Percentiles rank a stretch among this genome's conserved stretches.
Evolutionary conservation across 2,329 filamentous ascomycete genomes (phyloP).

Genomic region (Epichloe hybrida): DNA sequence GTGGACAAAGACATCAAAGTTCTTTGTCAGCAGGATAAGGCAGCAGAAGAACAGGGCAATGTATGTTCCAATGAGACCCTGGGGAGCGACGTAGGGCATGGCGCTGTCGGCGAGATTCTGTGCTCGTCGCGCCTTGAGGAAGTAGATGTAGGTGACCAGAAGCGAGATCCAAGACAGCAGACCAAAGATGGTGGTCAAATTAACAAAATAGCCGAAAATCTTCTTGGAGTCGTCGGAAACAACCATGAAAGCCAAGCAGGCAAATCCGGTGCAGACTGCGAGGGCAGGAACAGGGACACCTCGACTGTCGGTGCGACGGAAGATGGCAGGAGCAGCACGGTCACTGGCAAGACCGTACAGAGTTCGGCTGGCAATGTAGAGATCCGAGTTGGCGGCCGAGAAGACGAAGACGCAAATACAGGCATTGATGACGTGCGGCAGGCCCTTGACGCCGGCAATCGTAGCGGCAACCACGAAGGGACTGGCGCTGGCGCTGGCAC

Average conservation of each 20-base stretch:
- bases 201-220: constrained; percentile 54
- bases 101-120: constrained; percentile 41
- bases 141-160: constrained; percentile 53
- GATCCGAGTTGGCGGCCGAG: constrained; percentile 62
- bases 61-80: constrained; percentile 58
- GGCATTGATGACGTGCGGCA: constrained; percentile 58
- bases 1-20: constrained; percentile 57
- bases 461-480: constrained; percentile 65
- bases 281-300: constrained; percentile 60
- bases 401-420: constrained; percentile 67
- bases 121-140: constrained; percentile 46
- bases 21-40: constrained; percentile 69
- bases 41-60: constrained; percentile 55
- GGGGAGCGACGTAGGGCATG: constrained; percentile 54
- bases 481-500: constrained; percentile 32
- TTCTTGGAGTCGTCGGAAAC: constrained; percentile 40
- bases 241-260: constrained; percentile 56
- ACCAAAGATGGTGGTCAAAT: constrained; percentile 53
- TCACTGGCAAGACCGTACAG: constrained; percentile 61
- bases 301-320: constrained; percentile 55
- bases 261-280: constrained; percentile 44
- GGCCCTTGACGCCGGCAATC: constrained; percentile 44
- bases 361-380: constrained; percentile 63
- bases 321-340: constrained; percentile 56
- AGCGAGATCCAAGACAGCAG: constrained; percentile 56